Percentiles rank a stretch among this genome's conserved stretches.
Conservation (phyloP, 2,329 filamentous ascomycete genomes). For the Fusarium austroafricanum region DNA sequence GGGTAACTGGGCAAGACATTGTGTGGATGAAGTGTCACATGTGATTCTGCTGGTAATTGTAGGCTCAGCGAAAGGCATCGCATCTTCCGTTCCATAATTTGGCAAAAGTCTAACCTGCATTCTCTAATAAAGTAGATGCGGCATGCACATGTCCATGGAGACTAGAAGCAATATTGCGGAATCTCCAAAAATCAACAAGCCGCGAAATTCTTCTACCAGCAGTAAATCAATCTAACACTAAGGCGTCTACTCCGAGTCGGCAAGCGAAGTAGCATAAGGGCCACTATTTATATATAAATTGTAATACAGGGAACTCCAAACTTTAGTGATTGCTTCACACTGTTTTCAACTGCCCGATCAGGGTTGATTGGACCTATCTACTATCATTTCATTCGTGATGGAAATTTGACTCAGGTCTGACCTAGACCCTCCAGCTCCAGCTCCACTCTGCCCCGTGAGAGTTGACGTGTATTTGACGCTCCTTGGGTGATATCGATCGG, state of each 20-base stretch:
- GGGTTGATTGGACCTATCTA: constrained; percentile 11
- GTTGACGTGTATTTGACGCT: constrained; percentile 27
- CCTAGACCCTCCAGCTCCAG: not conserved
- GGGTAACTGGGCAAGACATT: not conserved
- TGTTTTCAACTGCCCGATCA: not conserved
- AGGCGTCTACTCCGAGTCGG: not conserved
- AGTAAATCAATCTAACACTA: not conserved
- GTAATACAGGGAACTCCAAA: too few relatives aligned
- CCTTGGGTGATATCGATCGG: constrained; percentile 17
- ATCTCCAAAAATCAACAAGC: not conserved
- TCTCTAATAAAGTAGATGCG: not conserved
- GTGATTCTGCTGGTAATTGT: not conserved
- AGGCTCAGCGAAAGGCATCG: not conserved
- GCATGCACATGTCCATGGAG: not conserved
- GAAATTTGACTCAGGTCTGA: constrained; percentile 27
- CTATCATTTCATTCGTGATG: constrained; percentile 40
- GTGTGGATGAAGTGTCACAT: not conserved
- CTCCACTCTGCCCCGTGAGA: constrained; percentile 13
- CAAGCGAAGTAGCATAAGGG: not conserved
- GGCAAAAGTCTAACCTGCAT: not conserved
- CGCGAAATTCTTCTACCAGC: not conserved
- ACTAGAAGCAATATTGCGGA: not conserved
- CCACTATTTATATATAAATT: too few relatives aligned
- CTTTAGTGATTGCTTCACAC: not conserved
- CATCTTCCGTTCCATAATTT: not conserved